Base-by-base conservation (phyloP, 495 filamentous ascomycete species). In the Pseudomonodictys pantanalensis region DNA sequence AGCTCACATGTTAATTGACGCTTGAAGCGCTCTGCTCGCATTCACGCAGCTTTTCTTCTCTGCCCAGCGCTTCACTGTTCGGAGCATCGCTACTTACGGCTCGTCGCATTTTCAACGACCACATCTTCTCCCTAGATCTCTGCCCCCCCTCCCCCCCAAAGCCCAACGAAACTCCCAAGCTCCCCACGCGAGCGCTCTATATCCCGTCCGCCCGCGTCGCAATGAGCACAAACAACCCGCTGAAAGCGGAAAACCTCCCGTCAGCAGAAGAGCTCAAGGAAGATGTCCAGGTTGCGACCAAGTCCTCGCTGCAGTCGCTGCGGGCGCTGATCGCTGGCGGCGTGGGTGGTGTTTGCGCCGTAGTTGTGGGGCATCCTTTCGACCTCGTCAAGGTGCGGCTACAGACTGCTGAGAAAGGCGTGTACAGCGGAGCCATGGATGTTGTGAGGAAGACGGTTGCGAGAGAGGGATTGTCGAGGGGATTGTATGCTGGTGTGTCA, bases 361-460 rank as follows among this genome's bases (percentile, higher is more conserved):
- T 97, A 39, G 65, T 98, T 20, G 85, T 92, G 61, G 93, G 93
- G 39, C 95, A 97, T 75, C 93, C 93, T 7, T 98, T 98, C 69
- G 93, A 98, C 69, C 78, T 98, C 59, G 92, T 97, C 68, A 98
- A 98, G 75, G 93, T 98, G 56, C 88, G 95, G 33, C 72, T 98
- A 72, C 93, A 98, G 78, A 98, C 93, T 0, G 90, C 93, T 17
- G 91, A 96, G 75, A 88, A 85, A 77, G 95, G 93, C 11, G 87
- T 96, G 43, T 97, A 98, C 73, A 85, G 78, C 11, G 84, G 87
- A 29, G 93, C 95, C 7, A 82, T 97, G 62, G 95, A 98, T 77
- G 92, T 96, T 5, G 92, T 96, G 61, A 76, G 81, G 71, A 95
- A 85, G 78, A 91, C 87, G 17, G 72, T 97, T 54, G 91, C 92